phyloP scores from a whole-genome alignment of 139 green algal species.

The Nannochloris sp. region DNA sequence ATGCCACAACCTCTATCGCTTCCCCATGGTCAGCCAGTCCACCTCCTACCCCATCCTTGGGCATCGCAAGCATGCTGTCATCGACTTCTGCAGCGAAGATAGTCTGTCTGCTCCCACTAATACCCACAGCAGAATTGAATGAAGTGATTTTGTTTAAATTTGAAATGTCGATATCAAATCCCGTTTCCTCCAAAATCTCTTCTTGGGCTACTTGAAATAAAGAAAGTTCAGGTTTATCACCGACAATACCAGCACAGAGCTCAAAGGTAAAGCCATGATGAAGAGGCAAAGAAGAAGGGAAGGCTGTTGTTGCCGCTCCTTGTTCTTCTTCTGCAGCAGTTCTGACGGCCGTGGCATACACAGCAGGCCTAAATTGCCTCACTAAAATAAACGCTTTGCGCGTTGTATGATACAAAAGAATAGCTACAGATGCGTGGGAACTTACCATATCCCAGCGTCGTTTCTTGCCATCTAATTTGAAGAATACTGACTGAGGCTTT shows the following conservation, averaged over 20 bases:
- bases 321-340: conserved; percentile 9
- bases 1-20: conserved; percentile 77
- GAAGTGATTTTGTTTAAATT: conserved; percentile 40
- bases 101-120: conserved; percentile 19
- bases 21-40: conserved; percentile 58
- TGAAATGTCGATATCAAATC: conserved; percentile 43
- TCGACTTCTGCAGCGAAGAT: conserved; percentile 71
- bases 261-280: conserved; percentile 75
- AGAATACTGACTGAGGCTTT: conserved; percentile 41
- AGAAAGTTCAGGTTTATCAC: conserved; percentile 67
- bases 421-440: conserved; percentile 54
- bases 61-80: conserved; percentile 35
- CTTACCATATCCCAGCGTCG: conserved; percentile 73
- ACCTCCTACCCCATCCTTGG: conserved; percentile 24
- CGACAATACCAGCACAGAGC: conserved; percentile 81
- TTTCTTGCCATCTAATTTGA: conserved; percentile 44
- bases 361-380: conserved; percentile 72
- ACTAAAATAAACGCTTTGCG: conserved; percentile 52
- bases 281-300: conserved; percentile 5
- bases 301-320: not conserved
- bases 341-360: conserved; percentile 39
- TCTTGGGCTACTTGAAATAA: conserved; percentile 42
- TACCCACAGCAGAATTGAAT: conserved; percentile 20
- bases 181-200: conserved; percentile 61
- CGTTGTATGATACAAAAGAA: conserved; percentile 65